A percentile compares a stretch with the other conserved stretches of the same genome.
phyloP scores from a whole-genome alignment of 176 grass and related monocot genomes.

The Bothriochloa decipiens region DNA sequence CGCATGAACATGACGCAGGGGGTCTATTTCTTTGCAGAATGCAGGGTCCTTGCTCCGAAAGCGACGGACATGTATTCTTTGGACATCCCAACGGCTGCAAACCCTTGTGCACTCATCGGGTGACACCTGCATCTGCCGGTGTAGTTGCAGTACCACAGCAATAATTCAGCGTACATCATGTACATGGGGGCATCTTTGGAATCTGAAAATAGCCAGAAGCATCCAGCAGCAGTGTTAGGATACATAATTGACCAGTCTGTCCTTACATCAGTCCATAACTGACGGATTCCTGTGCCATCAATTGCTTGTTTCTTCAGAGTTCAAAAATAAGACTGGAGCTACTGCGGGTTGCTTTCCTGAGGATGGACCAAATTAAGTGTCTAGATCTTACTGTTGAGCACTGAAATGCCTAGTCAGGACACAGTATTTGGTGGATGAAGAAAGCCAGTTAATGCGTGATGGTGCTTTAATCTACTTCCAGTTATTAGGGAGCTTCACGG shows the following conservation, averaged over 20 bases:
- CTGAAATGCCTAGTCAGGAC: neutral
- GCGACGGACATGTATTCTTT: constrained; percentile 30
- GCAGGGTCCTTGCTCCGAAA: constrained; percentile 19
- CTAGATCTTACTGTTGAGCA: constrained; percentile 3
- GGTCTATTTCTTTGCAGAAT: constrained; percentile 37
- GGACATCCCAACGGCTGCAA: constrained; percentile 32
- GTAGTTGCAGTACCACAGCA: constrained; percentile 33
- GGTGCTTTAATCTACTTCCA: neutral
- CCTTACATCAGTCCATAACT: neutral
- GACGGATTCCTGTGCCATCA: constrained; percentile 32
- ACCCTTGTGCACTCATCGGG: constrained; percentile 10
- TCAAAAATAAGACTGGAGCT: neutral
- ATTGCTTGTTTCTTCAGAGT: constrained; percentile 25
- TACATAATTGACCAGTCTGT: constrained; percentile 18
- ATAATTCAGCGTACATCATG: constrained; percentile 42
- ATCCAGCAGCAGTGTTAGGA: constrained; percentile 36
- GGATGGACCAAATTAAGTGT: constrained; percentile 9
- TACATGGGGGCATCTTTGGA: constrained; percentile 12
- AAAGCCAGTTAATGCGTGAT: neutral
- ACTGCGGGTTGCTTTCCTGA: constrained; percentile 19
- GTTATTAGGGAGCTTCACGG: neutral
- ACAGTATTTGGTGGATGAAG: constrained; percentile 31
- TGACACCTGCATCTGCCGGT: constrained; percentile 55
- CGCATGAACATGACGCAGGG: constrained; percentile 28
- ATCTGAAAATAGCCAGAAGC: constrained; percentile 7